Conservation (phyloP, 163 green algal genomes). For the Chloromonas sp. region DNA sequence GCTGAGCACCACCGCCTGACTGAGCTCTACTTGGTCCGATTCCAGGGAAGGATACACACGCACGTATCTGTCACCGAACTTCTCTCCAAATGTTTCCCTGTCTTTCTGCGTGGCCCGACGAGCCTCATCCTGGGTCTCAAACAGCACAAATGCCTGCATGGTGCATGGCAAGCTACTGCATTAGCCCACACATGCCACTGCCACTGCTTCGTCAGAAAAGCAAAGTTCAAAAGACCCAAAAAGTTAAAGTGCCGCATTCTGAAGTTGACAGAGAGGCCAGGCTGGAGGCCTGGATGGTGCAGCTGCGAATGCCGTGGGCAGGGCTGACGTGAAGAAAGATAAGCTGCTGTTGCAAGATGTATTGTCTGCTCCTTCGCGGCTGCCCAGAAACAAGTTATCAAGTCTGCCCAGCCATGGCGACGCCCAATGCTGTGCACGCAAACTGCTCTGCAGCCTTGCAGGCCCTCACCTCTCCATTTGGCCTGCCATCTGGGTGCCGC, state of each 20-base stretch:
- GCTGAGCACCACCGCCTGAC: conserved; percentile 22
- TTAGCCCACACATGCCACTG: too few relatives aligned
- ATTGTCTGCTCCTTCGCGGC: too few relatives aligned
- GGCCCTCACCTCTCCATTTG: conserved; percentile 47
- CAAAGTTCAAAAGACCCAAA: not conserved
- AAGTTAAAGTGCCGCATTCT: not conserved
- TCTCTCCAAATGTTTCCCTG: conserved; percentile 54
- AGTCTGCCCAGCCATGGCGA: too few relatives aligned
- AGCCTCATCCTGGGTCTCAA: conserved; percentile 44
- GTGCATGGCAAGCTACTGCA: too few relatives aligned
- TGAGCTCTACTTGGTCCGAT: conserved; percentile 46
- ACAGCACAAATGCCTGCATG: conserved; percentile 51
- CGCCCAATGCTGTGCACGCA: too few relatives aligned
- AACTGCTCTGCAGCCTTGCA: too few relatives aligned
- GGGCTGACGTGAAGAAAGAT: not conserved
- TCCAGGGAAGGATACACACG: conserved; percentile 55
- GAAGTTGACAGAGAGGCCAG: too few relatives aligned
- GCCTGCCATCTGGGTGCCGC: conserved; percentile 45
- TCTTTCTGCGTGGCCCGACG: conserved; percentile 50
- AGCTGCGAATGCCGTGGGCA: not conserved
- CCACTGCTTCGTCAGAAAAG: not conserved
- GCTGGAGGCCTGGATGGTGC: too few relatives aligned
- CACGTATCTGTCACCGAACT: conserved; percentile 59
- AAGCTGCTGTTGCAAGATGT: too few relatives aligned
- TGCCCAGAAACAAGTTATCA: too few relatives aligned